These are phyloP conservation scores for Coniochaeta prunicola DNA, from an alignment of 2,329 filamentous ascomycete species.

Conservation along the genomic window DNA sequence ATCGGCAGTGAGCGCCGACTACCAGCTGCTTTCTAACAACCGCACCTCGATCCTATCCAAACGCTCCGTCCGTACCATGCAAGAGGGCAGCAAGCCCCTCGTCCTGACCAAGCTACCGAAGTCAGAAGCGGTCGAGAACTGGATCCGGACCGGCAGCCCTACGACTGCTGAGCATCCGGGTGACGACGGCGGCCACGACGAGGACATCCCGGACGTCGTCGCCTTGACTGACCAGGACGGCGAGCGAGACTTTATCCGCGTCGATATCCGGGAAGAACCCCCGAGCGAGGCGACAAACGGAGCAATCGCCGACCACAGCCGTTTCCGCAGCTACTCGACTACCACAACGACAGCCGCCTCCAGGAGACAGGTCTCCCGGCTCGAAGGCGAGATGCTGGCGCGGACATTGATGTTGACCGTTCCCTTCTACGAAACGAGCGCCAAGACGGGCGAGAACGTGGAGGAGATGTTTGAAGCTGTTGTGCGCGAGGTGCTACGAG, in stretches of 20 bases:
- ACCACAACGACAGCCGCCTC: slow-evolving; percentile 2
- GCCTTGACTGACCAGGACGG: background rate
- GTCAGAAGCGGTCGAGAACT: slow-evolving; percentile 24
- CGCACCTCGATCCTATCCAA: slow-evolving; percentile 1
- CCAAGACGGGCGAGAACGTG: slow-evolving; percentile 63
- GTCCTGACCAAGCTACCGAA: slow-evolving; percentile 2
- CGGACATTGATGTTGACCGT: slow-evolving; percentile 56
- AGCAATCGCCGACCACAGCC: no score
- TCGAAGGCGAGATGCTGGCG: slow-evolving; percentile 48
- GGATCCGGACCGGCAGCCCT: slow-evolving; percentile 25
- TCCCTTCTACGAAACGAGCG: slow-evolving; percentile 66
- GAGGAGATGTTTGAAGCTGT: slow-evolving; percentile 55
- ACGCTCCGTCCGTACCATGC: slow-evolving; percentile 1
- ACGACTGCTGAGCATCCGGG: slow-evolving; percentile 25
- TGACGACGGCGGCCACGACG: slow-evolving; percentile 10
- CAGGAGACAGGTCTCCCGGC: slow-evolving; percentile 32
- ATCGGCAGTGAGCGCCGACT: slow-evolving; percentile 5
- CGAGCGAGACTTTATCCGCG: no score
- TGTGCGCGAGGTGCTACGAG: slow-evolving; percentile 15
- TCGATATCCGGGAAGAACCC: no score
- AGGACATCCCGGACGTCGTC: background rate
- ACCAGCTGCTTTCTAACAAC: background rate
- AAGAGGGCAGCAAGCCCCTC: background rate
- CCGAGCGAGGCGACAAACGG: no score
- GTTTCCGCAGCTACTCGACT: background rate